These are phyloP conservation scores for Metrosideros polymorpha DNA, from an alignment of 441 rosid species.

Conservation along the genomic window DNA sequence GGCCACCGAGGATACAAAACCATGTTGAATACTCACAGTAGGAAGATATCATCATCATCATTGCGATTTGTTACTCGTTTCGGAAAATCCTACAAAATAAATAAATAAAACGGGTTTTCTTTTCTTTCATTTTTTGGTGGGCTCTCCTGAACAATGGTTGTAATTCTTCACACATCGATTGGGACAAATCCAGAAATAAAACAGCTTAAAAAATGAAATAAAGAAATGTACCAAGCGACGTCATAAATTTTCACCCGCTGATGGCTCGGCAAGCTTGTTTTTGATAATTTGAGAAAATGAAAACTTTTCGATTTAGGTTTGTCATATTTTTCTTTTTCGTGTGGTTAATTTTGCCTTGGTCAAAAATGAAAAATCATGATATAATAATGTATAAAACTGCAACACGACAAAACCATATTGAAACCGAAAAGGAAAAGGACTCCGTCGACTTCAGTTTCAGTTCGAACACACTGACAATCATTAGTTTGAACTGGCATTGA, in stretches of 20 bases:
- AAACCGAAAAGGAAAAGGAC: too few species aligned
- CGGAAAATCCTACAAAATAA: too few species aligned
- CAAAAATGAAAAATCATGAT: background rate
- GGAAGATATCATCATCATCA: background rate
- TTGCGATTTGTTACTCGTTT: too few species aligned
- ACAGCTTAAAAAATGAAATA: background rate
- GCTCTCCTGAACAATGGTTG: background rate
- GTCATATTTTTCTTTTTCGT: background rate
- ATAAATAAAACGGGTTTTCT: background rate
- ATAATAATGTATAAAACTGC: too few species aligned
- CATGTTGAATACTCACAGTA: background rate
- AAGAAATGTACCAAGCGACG: background rate
- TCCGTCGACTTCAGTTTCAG: too few species aligned
- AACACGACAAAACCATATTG: too few species aligned
- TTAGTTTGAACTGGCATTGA: too few species aligned
- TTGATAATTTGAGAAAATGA: background rate
- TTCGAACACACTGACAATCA: too few species aligned
- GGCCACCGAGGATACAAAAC: too few species aligned
- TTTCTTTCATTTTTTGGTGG: too few species aligned
- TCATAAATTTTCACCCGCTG: background rate
- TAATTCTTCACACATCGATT: background rate
- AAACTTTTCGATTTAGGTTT: background rate
- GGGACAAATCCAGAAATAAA: background rate
- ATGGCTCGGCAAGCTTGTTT: background rate
- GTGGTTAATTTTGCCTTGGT: too few species aligned